Percentiles rank a stretch among this genome's conserved stretches.
These are phyloP conservation scores for Phaffia rhodozyma DNA, from an alignment of 1,284 basidiomycete genomes.

Conservation along the genomic window DNA sequence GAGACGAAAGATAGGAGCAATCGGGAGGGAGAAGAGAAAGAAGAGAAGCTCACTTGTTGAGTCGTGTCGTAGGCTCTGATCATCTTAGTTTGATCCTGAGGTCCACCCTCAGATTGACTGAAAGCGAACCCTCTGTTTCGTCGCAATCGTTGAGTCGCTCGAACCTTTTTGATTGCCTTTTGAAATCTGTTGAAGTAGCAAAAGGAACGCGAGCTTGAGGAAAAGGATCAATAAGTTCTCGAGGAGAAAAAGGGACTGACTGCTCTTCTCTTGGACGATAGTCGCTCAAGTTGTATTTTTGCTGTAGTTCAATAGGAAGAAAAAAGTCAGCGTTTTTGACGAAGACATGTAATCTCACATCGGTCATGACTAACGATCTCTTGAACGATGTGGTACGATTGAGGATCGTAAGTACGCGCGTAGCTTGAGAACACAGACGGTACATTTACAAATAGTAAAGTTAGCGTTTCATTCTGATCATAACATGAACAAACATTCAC, in stretches of 20 bases:
- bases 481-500: conserved; percentile 25
- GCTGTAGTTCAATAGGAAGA: conserved; percentile 37
- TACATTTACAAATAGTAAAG: not conserved
- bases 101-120: conserved; percentile 78
- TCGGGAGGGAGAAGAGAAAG: not conserved
- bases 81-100: conserved; percentile 72
- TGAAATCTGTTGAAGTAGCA: conserved; percentile 52
- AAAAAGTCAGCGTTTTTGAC: not conserved
- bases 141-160: conserved; percentile 87
- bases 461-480: not conserved
- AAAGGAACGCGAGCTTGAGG: conserved; percentile 1
- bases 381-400: conserved; percentile 92
- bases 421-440: conserved; percentile 46
- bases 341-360: too few relatives aligned
- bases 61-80: conserved; percentile 86
- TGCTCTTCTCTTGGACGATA: conserved; percentile 95
- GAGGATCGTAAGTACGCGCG: conserved; percentile 75
- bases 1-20: too few relatives aligned
- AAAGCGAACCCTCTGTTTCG: conserved; percentile 91
- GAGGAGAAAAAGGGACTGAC: conserved; percentile 40
- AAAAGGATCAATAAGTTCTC: not conserved
- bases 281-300: conserved; percentile 96
- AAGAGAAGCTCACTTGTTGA: conserved; percentile 30
- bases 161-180: conserved; percentile 95
- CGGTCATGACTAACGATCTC: conserved; percentile 43